phyloP scores from a whole-genome alignment of 495 filamentous ascomycete genomes.

The Letharia lupina region DNA sequence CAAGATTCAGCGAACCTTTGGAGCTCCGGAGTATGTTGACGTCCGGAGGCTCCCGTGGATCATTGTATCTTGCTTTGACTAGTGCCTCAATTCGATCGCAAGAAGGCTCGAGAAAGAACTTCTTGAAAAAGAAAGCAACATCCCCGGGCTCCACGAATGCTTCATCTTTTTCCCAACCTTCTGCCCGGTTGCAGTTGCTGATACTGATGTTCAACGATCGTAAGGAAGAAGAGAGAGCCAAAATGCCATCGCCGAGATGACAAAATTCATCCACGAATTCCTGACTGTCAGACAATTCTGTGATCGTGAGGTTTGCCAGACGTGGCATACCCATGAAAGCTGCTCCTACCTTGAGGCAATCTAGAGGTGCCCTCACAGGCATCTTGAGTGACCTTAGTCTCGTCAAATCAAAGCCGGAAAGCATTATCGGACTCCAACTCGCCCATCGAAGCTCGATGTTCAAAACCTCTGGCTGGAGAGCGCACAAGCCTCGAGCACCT shows the following conservation, averaged over 20 bases:
- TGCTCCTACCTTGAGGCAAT: not conserved
- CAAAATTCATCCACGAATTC: not conserved
- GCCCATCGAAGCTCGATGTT: not conserved
- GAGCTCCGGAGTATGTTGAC: not conserved
- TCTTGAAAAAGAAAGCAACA: not conserved
- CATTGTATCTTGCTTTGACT: not conserved
- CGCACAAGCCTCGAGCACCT: not conserved
- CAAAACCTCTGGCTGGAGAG: not conserved
- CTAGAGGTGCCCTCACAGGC: not conserved
- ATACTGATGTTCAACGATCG: not conserved
- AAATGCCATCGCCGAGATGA: not conserved
- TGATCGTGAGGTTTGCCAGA: not conserved
- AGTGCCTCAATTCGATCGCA: not conserved
- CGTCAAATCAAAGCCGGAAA: slow-evolving; percentile 1
- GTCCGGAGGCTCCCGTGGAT: not conserved
- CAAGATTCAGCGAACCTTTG: not conserved
- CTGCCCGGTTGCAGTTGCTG: not conserved
- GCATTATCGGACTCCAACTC: not conserved
- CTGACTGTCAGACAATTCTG: not conserved
- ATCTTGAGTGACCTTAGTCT: not conserved
- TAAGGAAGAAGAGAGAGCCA: not conserved
- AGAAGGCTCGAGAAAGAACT: not conserved
- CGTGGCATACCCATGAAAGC: not conserved
- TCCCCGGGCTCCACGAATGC: not conserved
- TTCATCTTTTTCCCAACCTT: not conserved